A percentile compares a stretch with the other conserved stretches of the same genome.
These are phyloP conservation scores for Ogataea paradorogensis DNA, from an alignment of 805 yeast species.

Conservation along the genomic window DNA sequence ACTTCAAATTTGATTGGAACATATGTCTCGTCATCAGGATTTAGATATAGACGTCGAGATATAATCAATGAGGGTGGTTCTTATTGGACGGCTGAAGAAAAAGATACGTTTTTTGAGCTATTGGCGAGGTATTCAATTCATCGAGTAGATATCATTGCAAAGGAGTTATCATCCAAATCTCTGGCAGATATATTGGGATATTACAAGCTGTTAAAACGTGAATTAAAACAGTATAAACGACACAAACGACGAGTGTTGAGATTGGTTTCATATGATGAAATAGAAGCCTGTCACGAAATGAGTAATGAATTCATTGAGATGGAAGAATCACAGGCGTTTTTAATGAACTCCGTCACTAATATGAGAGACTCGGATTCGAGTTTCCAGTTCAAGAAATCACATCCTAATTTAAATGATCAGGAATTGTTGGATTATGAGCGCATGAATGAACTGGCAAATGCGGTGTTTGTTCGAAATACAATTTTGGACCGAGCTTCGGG, in stretches of 20 bases:
- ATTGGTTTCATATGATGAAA: constrained; percentile 38
- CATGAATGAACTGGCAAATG: constrained; percentile 12
- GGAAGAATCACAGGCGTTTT: constrained; percentile 38
- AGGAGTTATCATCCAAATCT: constrained; percentile 41
- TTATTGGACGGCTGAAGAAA: constrained; percentile 47
- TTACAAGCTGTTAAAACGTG: constrained; percentile 37
- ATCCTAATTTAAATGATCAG: constrained; percentile 7
- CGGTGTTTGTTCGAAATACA: constrained; percentile 10
- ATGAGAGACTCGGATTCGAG: constrained; percentile 13
- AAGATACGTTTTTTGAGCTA: constrained; percentile 48
- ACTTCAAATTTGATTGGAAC: constrained; percentile 19
- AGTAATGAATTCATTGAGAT: constrained; percentile 39
- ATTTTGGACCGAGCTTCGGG: constrained; percentile 9
- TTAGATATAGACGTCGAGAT: constrained; percentile 7
- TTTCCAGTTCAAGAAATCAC: constrained; percentile 12
- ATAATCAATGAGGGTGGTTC: constrained; percentile 31
- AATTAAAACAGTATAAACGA: constrained; percentile 28
- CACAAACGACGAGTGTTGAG: constrained; percentile 15
- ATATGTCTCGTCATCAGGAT: constrained; percentile 15
- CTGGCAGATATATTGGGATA: constrained; percentile 43
- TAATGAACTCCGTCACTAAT: constrained; percentile 11
- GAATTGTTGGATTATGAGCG: constrained; percentile 18
- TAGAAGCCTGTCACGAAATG: constrained; percentile 55
- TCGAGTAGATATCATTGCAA: constrained; percentile 39
- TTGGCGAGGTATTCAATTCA: constrained; percentile 50